These are phyloP conservation scores for Spergularia bocconei DNA, from an alignment of 148 eudicot species.

Conservation along the genomic window DNA sequence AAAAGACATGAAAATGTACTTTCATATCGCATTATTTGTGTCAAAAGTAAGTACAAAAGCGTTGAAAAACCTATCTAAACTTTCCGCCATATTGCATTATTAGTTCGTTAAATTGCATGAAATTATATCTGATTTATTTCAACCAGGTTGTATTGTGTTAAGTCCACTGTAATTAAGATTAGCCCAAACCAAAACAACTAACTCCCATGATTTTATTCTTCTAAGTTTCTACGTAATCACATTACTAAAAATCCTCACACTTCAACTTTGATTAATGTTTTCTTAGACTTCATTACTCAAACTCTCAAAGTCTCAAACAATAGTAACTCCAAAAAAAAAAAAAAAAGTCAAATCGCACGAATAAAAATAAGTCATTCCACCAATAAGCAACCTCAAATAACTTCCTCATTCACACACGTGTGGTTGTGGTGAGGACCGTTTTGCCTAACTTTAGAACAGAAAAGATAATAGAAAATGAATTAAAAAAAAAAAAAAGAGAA, in stretches of 20 bases:
- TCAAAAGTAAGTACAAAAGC: no score
- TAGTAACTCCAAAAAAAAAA: neutral
- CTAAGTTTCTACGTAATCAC: neutral
- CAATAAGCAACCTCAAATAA: constrained; percentile 1
- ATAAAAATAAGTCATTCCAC: neutral
- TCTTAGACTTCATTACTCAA: neutral
- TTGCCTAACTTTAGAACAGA: constrained; percentile 13
- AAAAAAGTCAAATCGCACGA: neutral
- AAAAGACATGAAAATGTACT: no score
- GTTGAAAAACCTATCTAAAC: no score
- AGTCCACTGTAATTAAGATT: no score
- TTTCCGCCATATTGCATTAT: no score
- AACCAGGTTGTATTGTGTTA: no score
- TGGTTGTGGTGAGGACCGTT: constrained; percentile 23
- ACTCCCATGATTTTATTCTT: neutral
- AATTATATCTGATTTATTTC: no score
- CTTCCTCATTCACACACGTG: constrained; percentile 25
- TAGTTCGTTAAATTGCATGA: no score
- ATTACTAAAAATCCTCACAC: no score
- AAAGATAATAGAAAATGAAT: neutral
- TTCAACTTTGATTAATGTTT: neutral
- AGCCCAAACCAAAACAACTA: neutral
- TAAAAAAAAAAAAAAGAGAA: neutral
- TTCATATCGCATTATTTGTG: no score
- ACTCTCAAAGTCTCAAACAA: no score